phyloP scores from a whole-genome alignment of 2,329 filamentous ascomycete genomes.

The Cladosporium halotolerans region DNA sequence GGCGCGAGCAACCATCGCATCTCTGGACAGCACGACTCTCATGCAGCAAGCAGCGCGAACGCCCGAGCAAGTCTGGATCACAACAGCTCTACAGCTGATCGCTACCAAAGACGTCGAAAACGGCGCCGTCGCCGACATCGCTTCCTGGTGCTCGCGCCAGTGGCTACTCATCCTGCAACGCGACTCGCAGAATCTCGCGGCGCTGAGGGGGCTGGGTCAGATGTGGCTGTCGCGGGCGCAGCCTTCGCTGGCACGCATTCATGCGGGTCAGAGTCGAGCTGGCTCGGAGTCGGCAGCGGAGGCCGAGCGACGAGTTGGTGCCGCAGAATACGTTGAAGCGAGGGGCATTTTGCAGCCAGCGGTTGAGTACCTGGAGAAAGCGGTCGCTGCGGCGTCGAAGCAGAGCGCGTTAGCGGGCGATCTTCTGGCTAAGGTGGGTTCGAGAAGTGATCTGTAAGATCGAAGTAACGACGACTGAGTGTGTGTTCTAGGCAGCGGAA shows the following conservation, averaged over 20 bases:
- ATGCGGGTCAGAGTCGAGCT: conserved; percentile 34
- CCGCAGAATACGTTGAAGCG: conserved; percentile 47
- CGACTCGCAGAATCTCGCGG: conserved; percentile 39
- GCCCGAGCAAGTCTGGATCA: conserved; percentile 36
- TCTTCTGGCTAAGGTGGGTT: conserved; percentile 31
- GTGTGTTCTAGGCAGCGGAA: conserved; percentile 40
- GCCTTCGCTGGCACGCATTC: conserved; percentile 43
- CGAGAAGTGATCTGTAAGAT: conserved; percentile 10
- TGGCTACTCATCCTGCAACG: conserved; percentile 41
- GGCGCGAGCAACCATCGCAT: conserved; percentile 34
- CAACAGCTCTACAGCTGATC: conserved; percentile 44
- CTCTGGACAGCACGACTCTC: conserved; percentile 35
- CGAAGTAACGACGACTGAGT: neutral
- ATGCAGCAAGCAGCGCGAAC: conserved; percentile 32
- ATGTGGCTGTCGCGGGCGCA: conserved; percentile 50
- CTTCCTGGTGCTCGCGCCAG: conserved; percentile 45
- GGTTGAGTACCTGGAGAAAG: conserved; percentile 45
- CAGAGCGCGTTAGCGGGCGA: conserved; percentile 36
- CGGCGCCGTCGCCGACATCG: conserved; percentile 41
- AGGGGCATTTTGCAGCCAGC: conserved; percentile 46
- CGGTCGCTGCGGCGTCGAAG: conserved; percentile 38
- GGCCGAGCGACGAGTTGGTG: conserved; percentile 34
- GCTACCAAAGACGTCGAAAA: conserved; percentile 45
- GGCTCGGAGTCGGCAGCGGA: conserved; percentile 24
- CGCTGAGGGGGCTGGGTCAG: conserved; percentile 43